Base-by-base conservation (phyloP, 2,329 filamentous ascomycete species). In the Claviceps monticola region DNA sequence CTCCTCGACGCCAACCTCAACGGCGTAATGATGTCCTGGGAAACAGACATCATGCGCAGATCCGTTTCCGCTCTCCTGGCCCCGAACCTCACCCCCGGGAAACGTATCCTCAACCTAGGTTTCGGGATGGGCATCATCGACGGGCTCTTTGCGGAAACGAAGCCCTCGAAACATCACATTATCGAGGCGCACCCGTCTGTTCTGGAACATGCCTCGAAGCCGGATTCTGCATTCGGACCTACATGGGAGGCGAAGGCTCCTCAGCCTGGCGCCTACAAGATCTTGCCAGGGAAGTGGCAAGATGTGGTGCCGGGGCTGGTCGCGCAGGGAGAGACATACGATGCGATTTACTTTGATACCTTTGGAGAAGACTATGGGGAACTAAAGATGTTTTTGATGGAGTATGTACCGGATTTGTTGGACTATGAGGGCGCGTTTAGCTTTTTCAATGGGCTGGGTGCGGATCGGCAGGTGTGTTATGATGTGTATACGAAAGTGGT, bases 271-370 rank as follows among this genome's bases (percentile, higher is more conserved):
- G 86, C 86, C 59, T 83, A 80, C 68, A 80, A 83, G 59, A 78
- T 95, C 23, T 80, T 88, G 63, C 62, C 58, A 19, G 66, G 88
- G 2, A 75, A 74, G 57, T 95, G 89, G 89, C 89, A 95, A 66
- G 86, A 93, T 54, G 70, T 93, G 0, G 72, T 90, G 16, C 84
- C 83, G 0, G 71, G 72, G 49, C 71, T 95, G 7, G 69, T 91
- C 1, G 78, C 80, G 54, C 70, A 80, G 42, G 85, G 84, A 9
- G 76, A 84, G 60, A 71, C 81, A 13, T 90, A 91, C 62, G 87
- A 95, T 63, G 87, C 84, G 29, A 88, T 98, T 58, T 98, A 97
- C 72, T 97, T 96, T 62, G 93, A 98, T 64, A 98, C 93, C 0
- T 97, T 97, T 66, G 93, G 89, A 6, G 93, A 98, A 69, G 87